These are phyloP conservation scores for Chenopodium formosanum DNA, from an alignment of 148 eudicot species.

Conservation along the genomic window DNA sequence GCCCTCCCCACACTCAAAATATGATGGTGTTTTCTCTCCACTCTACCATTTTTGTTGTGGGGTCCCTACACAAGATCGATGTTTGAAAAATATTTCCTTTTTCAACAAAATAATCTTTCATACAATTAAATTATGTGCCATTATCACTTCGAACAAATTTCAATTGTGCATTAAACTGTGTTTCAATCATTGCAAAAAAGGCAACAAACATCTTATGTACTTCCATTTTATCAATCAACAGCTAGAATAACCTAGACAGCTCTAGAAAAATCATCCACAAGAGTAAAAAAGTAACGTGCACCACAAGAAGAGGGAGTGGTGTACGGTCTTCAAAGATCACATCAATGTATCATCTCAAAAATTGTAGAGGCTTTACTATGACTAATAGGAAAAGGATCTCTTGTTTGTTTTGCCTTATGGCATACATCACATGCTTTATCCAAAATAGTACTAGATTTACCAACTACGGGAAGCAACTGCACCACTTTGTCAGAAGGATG, in stretches of 20 bases:
- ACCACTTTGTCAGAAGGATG: neutral
- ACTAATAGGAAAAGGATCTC: neutral
- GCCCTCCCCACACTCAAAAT: neutral
- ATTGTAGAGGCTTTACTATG: neutral
- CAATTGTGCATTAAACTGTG: neutral
- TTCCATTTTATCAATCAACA: neutral
- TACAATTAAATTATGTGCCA: too few species aligned
- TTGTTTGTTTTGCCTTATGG: neutral
- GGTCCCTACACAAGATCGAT: neutral
- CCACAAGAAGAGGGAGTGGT: neutral
- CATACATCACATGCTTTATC: neutral
- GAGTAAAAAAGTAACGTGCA: neutral
- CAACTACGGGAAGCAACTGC: neutral
- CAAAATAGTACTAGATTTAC: too few species aligned
- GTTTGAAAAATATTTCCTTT: neutral
- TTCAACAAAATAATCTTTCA: neutral
- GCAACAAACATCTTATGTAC: neutral
- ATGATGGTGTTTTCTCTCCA: neutral
- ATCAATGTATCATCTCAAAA: neutral
- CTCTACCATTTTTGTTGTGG: slow-evolving; percentile 8
- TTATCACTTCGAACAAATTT: neutral
- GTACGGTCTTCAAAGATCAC: neutral
- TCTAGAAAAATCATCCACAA: slow-evolving; percentile 2
- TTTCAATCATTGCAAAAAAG: neutral
- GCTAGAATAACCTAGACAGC: neutral